Base-by-base conservation (phyloP, 495 filamentous ascomycete species). In the Lepidopterella palustris region DNA sequence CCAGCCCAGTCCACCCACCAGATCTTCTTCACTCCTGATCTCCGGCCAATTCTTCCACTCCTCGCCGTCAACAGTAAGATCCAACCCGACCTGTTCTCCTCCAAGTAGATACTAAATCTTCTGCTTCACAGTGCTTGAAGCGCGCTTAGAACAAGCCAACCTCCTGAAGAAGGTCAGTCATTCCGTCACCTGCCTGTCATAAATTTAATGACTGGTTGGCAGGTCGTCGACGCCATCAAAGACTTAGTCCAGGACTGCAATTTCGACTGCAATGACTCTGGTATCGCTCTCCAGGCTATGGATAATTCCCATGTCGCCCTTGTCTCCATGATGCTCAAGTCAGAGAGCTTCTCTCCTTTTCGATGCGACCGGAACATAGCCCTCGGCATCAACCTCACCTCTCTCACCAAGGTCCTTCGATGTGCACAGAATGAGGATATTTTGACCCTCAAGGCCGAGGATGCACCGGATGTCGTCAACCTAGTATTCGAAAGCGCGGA, bases 241-340 rank as follows among this genome's bases (percentile, higher is more conserved):
- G 95, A 99, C 69, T 85, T 99, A 26, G 93, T 99, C 52, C 93
- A 97, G 77, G 92, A 97, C 78, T 97, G 95, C 84, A 99, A 99
- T 78, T 99, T 99, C 78, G 93, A 99, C 79, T 99, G 95, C 87
- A 99, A 97, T 87, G 93, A 99, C 82, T 89, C 89, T 62, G 93
- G 93, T 53, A 92, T 99, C 73, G 91, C 91, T 53, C 87, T 99
- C 27, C 93, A 99, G 78, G 93, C 93, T 67, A 99, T 99, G 95
- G 93, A 99, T 79, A 99, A 96, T 82, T 96, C 92, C 58, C 93
- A 99, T 78, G 93, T 99, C 72, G 93, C 93, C 53, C 88, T 99
- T 48, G 93, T 98, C 35, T 95, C 93, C 58, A 97, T 99, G 95
- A 83, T 95, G 80, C 87, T 99, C 71, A 92, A 92, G 77, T 86